Evolutionary conservation across 2,329 filamentous ascomycete species (phyloP).

Genomic region (Fusarium pseudoanthophilum): DNA sequence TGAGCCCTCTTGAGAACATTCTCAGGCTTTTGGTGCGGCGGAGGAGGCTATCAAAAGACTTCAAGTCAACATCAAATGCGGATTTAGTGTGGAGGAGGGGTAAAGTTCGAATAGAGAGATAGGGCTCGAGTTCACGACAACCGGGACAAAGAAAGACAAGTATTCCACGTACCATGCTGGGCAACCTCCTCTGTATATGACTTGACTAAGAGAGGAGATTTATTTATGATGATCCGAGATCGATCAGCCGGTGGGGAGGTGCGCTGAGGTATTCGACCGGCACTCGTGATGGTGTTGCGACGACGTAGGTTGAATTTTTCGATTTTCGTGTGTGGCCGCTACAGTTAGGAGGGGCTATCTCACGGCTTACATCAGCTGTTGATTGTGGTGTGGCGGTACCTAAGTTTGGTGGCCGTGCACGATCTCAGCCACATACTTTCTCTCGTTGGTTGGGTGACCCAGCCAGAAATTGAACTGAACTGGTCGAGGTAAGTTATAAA

Average conservation of each 20-base stretch:
- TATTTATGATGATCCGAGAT: constrained; percentile 48
- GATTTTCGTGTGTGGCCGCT: constrained; percentile 59
- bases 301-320: constrained; percentile 54
- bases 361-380: constrained; percentile 46
- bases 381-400: not conserved
- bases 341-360: constrained; percentile 54
- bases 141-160: constrained; percentile 26
- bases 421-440: not conserved
- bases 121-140: constrained; percentile 20
- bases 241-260: constrained; percentile 52
- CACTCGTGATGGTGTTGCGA: constrained; percentile 54
- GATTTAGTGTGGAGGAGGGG: constrained; percentile 45
- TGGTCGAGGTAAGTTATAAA: not conserved
- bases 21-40: constrained; percentile 96
- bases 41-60: constrained; percentile 76
- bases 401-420: not conserved
- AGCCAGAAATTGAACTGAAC: not conserved
- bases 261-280: constrained; percentile 51
- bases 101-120: constrained; percentile 36
- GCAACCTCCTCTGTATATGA: constrained; percentile 61
- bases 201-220: constrained; percentile 53
- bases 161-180: constrained; percentile 59
- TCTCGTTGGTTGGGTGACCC: not conserved
- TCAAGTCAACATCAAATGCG: constrained; percentile 44
- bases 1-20: constrained; percentile 99